These are phyloP conservation scores for Nemania bipapillata DNA, from an alignment of 2,329 filamentous ascomycete genomes.

Conservation along the genomic window DNA sequence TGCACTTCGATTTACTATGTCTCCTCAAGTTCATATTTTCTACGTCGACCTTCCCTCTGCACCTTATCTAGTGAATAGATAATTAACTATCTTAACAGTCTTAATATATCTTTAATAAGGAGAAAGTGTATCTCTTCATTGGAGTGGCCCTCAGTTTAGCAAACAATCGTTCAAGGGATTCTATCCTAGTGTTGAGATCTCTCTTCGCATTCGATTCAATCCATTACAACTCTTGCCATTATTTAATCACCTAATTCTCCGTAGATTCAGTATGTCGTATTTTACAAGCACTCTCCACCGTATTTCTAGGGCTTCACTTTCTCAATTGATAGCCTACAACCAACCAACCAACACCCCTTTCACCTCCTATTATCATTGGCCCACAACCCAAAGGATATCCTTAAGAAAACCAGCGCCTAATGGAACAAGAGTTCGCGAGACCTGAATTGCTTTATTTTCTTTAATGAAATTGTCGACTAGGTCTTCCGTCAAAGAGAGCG, in stretches of 20 bases:
- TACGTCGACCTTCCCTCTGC: not conserved
- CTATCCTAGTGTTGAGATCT: not conserved
- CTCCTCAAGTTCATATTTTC: not conserved
- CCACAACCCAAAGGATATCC: not conserved
- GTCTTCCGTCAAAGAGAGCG: not conserved
- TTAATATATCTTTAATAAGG: not conserved
- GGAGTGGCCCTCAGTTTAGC: not conserved
- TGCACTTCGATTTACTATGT: not conserved
- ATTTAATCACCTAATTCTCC: not conserved
- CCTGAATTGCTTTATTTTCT: not conserved
- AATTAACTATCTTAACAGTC: not conserved
- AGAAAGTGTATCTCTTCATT: not conserved
- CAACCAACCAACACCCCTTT: no score
- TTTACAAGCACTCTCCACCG: not conserved
- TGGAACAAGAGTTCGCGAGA: not conserved
- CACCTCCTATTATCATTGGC: not conserved
- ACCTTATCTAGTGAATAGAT: not conserved
- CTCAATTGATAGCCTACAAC: not conserved
- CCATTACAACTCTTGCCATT: not conserved
- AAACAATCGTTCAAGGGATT: not conserved
- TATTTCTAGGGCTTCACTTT: not conserved
- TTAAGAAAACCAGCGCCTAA: not conserved
- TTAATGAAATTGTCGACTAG: not conserved
- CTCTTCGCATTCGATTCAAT: not conserved
- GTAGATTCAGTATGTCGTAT: not conserved